These are phyloP conservation scores for Fusarium globosum DNA, from an alignment of 2,329 filamentous ascomycete genomes.

Conservation along the genomic window DNA sequence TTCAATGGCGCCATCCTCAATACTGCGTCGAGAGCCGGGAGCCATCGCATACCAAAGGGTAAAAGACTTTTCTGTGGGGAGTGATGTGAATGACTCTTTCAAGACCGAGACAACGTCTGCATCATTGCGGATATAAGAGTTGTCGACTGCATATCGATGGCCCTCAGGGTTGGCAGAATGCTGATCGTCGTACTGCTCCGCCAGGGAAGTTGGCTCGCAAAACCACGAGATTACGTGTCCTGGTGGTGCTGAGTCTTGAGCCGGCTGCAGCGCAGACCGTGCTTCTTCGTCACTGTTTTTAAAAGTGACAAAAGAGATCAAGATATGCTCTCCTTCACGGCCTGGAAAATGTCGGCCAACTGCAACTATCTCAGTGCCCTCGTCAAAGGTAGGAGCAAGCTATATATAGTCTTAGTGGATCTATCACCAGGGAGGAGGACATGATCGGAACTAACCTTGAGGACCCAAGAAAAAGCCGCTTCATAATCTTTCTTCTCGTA, in stretches of 20 bases:
- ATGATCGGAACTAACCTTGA: fast-evolving
- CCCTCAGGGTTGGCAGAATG: neutral
- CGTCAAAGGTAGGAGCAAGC: neutral
- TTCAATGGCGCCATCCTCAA: neutral
- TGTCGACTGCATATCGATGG: neutral
- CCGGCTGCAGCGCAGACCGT: neutral
- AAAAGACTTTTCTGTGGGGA: neutral
- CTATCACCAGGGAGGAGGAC: fast-evolving
- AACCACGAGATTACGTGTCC: neutral
- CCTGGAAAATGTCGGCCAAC: neutral
- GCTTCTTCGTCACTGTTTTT: neutral
- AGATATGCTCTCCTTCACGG: neutral
- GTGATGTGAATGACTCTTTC: neutral
- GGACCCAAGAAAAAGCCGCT: neutral
- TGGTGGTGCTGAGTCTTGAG: neutral
- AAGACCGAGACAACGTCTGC: neutral
- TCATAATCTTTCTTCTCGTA: neutral
- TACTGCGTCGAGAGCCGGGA: neutral
- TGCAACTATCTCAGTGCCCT: neutral
- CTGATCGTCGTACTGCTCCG: neutral
- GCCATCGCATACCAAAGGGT: neutral
- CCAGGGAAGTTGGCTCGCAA: neutral
- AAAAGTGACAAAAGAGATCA: neutral
- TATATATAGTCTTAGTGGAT: fast-evolving
- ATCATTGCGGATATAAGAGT: neutral